Percentiles rank a stretch among this genome's conserved stretches.
Conservation (phyloP, 345 rosid species). For the Lenwebbia sp. region DNA sequence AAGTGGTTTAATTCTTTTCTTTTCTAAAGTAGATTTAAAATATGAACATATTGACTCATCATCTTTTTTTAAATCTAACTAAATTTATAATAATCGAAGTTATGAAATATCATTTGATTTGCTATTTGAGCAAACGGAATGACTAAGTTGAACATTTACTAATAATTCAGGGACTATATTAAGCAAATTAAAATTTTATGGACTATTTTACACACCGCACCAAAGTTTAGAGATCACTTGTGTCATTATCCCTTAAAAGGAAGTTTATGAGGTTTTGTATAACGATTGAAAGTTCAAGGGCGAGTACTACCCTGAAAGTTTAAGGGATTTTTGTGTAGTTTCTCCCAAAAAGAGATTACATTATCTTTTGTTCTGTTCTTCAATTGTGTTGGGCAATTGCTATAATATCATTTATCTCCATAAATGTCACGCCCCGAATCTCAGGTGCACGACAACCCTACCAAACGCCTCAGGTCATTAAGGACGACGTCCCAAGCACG, state of each 20-base stretch:
- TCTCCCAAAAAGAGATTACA: not conserved
- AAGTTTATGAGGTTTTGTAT: not conserved
- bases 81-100: not conserved
- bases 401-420: no score
- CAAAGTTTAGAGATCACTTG: no score
- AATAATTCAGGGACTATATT: not conserved
- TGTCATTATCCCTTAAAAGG: not conserved
- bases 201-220: fast-evolving
- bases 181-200: fast-evolving
- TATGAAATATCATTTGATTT: not conserved
- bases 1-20: no score
- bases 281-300: not conserved
- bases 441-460: no score
- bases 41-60: not conserved
- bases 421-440: no score
- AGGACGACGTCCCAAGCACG: no score
- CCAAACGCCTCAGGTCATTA: no score
- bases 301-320: not conserved
- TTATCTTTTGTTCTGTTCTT: not conserved
- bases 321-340: not conserved
- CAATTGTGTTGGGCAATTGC: not conserved
- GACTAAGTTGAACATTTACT: not conserved
- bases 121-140: not conserved
- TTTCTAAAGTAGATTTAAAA: no score
- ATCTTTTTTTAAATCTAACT: fast-evolving